Percentiles rank a stretch among this genome's conserved stretches.
These are phyloP conservation scores for Psilocybe subaeruginosa DNA, from an alignment of 768 basidiomycete genomes.

Conservation along the genomic window DNA sequence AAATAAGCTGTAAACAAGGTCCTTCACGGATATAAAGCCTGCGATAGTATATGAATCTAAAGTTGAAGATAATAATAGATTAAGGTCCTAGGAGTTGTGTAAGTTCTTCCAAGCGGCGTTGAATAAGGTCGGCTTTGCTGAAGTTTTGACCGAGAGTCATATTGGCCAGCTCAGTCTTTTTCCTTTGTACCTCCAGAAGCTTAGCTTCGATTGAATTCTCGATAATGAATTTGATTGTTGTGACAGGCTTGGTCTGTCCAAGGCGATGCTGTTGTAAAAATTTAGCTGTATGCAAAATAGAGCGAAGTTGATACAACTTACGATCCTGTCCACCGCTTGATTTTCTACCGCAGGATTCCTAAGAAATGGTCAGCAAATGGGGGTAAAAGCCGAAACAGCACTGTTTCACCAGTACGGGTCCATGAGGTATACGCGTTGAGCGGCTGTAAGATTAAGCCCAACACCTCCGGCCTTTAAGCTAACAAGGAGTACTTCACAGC, in stretches of 20 bases:
- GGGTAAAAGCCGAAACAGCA: background rate
- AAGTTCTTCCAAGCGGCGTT: conserved; percentile 88
- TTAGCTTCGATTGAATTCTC: conserved; percentile 93
- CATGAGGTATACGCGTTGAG: conserved; percentile 93
- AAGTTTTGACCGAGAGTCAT: conserved; percentile 89
- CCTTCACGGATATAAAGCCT: conserved; percentile 20
- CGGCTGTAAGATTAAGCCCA: conserved; percentile 93
- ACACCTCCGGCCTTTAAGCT: conserved; percentile 98
- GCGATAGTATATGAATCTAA: conserved; percentile 22
- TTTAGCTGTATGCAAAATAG: background rate
- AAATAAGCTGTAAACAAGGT: conserved; percentile 14
- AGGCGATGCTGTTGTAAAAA: conserved; percentile 76
- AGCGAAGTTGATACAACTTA: conserved; percentile 41
- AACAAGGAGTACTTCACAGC: conserved; percentile 92
- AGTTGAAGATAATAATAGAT: conserved; percentile 32
- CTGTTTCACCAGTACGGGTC: conserved; percentile 87
- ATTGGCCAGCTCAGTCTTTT: conserved; percentile 94
- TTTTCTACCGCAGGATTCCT: conserved; percentile 98
- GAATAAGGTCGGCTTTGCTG: conserved; percentile 86
- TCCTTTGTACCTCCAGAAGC: conserved; percentile 89
- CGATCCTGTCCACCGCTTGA: conserved; percentile 97
- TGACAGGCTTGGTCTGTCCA: conserved; percentile 91
- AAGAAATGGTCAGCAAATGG: conserved; percentile 6
- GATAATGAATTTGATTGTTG: conserved; percentile 92
- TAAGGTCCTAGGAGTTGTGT: conserved; percentile 66